phyloP scores from a whole-genome alignment of 164 flowering plant species.

The Liquidambar formosana region DNA sequence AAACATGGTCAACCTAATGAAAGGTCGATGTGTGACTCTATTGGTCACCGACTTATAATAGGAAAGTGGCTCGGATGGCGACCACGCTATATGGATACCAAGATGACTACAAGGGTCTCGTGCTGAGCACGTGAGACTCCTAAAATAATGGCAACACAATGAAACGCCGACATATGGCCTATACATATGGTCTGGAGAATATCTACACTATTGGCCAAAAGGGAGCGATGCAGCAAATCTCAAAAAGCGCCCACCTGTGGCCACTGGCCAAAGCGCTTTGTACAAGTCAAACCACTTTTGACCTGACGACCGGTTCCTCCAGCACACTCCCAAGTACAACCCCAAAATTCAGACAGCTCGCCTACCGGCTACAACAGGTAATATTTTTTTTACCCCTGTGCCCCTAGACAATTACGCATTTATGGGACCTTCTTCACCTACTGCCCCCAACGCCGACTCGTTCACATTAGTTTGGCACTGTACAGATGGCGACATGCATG shows the following conservation, averaged over 20 bases:
- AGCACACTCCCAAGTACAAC: neutral
- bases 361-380: slow-evolving; percentile 16
- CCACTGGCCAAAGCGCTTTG: slow-evolving; percentile 21
- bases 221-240: slow-evolving; percentile 14
- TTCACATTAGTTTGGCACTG: neutral
- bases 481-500: slow-evolving; percentile 1
- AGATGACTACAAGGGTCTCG: too few relatives aligned
- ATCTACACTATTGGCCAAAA: neutral
- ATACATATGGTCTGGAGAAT: neutral
- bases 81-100: too few relatives aligned
- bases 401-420: neutral
- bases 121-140: too few relatives aligned
- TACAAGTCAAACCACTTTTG: slow-evolving; percentile 24
- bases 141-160: too few relatives aligned
- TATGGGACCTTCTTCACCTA: slow-evolving; percentile 18
- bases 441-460: neutral
- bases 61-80: too few relatives aligned
- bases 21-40: too few relatives aligned
- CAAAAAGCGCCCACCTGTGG: slow-evolving; percentile 7
- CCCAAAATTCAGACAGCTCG: too few relatives aligned
- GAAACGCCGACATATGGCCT: slow-evolving; percentile 18
- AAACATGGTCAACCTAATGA: too few relatives aligned
- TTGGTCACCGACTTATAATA: too few relatives aligned
- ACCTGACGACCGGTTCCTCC: slow-evolving; percentile 7
- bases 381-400: neutral